Evolutionary conservation across 2,329 filamentous ascomycete genomes (phyloP), one percentile per base, ranked within the genome.

Genomic region (Calonectria pauciramosa): DNA sequence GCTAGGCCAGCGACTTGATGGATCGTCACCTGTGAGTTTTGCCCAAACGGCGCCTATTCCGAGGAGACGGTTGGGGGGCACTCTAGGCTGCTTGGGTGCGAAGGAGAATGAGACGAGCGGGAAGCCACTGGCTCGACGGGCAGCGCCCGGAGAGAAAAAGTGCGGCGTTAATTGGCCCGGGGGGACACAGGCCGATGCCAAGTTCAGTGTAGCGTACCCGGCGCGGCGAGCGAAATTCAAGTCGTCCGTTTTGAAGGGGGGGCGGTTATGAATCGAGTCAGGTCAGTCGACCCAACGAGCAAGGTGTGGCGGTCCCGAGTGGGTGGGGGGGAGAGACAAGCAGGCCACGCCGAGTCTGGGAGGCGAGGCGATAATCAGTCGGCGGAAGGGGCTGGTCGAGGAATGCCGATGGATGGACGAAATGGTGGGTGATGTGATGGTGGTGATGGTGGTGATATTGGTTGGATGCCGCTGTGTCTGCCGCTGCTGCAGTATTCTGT

Each of bases 281-380:
- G 78, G 79, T 78, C 78, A 79, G 76, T 80, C 70, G 73, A 78
- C 74, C 54, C 68, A 74, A 32, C 44, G 56, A 72, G 75, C 68
- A 79, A 76, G 67, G 72, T 67, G 75, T 74, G 59, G 68, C 73
- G 63, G 72, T 65, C 54, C 63, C 71, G 71, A 64, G 78, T 71
- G 34, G 56, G 78, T 71, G 34, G 56, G 71, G 66, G 65, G 23
- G 18, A 30, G 34, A 73, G 44, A 47, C 41, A 47, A 47, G 41
- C 20, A 47, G 41, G 23, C 49, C 49, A 68, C 47, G 47, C 32
- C 32, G 32, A 51, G 41, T 54, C 52, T 54, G 65, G 65, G 64
- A 34, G 44, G 41, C 41, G 41, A 47, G 49, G 49, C 49, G 38
- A 52, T 52, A 67, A 68, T 63, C 70, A 68, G 63, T 67, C 41